Base-by-base conservation (phyloP, 345 rosid genomes). In the Pistacia atlantica region DNA sequence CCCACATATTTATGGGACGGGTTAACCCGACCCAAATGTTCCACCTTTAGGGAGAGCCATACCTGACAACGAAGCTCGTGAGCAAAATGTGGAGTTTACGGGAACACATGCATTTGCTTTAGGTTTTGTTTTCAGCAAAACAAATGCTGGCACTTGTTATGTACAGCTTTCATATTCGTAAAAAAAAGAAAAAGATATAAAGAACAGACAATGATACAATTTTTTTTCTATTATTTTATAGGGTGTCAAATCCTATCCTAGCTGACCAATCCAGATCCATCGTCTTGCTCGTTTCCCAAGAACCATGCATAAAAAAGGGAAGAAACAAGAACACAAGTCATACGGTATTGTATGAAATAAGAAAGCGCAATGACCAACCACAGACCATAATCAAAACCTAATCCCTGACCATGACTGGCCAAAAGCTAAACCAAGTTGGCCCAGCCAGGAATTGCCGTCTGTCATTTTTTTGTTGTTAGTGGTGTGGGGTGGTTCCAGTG, bases 381-480 rank as follows among this genome's bases (percentile, higher is more conserved):
- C 73, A 68, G 77, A 69, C 78, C 80, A 79, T 45, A 71, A 81
- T 65, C 25, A 3, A 4, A 59, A 81, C 58, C 45, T 62, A 60
- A 63, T 5, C 42, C 42, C 56, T 37, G 62, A 70, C 77, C 33
- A 77, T 4, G 42, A 38, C 56, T 37, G 57, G 71, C 75, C 45
- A 77, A 59, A 82, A 67, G 81, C 75, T 68, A 28, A 85, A 57
- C 77, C 76, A 77, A 35, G 59, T 71, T 20, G 74, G 80, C 78
- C 80, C 75, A 22, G 67, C 66, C 20, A 66, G 85, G 81, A 69
- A 49, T 42, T 71, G 80, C 78, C 67, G 77, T 73, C 88, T 55
- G 69, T 64, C 74, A 12, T 9, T 49, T 71, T 71, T 77, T 68
- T 75, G 64, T 65, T 51, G 71, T 48, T 71, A 46, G 33, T 22